These are phyloP conservation scores for Seiridium unicorne DNA, from an alignment of 2,329 filamentous ascomycete genomes.

Conservation along the genomic window DNA sequence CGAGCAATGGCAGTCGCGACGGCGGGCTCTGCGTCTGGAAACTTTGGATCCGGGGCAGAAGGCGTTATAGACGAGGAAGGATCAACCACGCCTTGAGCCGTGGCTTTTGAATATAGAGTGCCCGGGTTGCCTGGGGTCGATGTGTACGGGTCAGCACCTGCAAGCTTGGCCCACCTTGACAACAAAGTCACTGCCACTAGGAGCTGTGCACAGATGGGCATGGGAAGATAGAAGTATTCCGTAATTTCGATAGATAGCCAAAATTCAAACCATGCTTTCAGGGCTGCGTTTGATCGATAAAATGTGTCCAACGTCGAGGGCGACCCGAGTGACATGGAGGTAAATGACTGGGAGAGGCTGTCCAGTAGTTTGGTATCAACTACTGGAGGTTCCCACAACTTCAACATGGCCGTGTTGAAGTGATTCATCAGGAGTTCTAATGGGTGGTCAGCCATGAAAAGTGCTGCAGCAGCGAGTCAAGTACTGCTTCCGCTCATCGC, in stretches of 20 bases:
- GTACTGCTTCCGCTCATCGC: no score
- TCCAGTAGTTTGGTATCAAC: conserved; percentile 39
- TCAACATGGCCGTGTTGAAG: conserved; percentile 38
- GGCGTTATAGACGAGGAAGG: background rate
- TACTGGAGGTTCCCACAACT: conserved; percentile 46
- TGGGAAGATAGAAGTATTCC: conserved; percentile 44
- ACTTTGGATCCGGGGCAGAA: conserved; percentile 3
- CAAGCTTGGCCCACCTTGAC: conserved; percentile 48
- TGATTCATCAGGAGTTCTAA: conserved; percentile 38
- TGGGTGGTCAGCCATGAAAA: background rate
- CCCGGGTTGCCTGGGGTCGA: background rate
- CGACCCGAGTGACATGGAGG: conserved; percentile 31
- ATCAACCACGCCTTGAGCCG: conserved; percentile 3
- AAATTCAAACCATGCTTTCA: conserved; percentile 48
- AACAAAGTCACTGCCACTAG: conserved; percentile 51
- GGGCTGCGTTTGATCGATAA: conserved; percentile 44
- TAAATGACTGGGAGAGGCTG: conserved; percentile 41
- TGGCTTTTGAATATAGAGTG: conserved; percentile 2
- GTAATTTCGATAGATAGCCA: conserved; percentile 43
- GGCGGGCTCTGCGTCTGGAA: conserved; percentile 18
- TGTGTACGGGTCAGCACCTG: conserved; percentile 30
- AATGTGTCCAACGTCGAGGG: conserved; percentile 47
- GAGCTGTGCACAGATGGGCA: conserved; percentile 42
- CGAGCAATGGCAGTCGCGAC: conserved; percentile 38
- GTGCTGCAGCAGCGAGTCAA: background rate